These are phyloP conservation scores for Basipetospora chlamydospora DNA, from an alignment of 2,329 filamentous ascomycete species.

Conservation along the genomic window DNA sequence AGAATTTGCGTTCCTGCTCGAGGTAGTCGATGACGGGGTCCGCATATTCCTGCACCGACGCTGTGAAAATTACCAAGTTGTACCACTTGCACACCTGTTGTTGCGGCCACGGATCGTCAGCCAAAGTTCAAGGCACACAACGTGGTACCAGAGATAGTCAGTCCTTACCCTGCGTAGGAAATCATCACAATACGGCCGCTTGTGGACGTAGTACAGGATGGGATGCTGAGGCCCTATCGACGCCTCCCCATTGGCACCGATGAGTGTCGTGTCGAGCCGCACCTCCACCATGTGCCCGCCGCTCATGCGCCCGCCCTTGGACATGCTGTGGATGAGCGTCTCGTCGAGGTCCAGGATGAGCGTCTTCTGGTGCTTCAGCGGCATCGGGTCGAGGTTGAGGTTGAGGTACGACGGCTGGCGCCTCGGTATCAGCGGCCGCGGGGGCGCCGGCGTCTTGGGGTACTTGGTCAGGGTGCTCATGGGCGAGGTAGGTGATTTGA, in stretches of 20 bases:
- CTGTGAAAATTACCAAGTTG: slow-evolving; percentile 91
- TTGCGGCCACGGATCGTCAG: no score
- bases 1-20: slow-evolving; percentile 92
- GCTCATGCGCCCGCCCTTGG: slow-evolving; percentile 88
- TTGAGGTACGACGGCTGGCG: slow-evolving; percentile 80
- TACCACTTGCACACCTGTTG: slow-evolving; percentile 85
- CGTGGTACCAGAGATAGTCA: neutral
- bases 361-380: slow-evolving; percentile 64
- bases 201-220: slow-evolving; percentile 97
- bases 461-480: slow-evolving; percentile 70
- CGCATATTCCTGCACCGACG: slow-evolving; percentile 94
- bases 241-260: slow-evolving; percentile 51
- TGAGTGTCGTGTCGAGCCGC: slow-evolving; percentile 59
- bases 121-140: neutral
- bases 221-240: slow-evolving; percentile 76
- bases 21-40: slow-evolving; percentile 99
- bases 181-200: slow-evolving; percentile 91
- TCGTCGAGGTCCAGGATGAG: slow-evolving; percentile 92
- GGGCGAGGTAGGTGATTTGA: slow-evolving; percentile 89
- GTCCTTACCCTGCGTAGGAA: slow-evolving; percentile 65
- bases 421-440: slow-evolving; percentile 75
- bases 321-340: slow-evolving; percentile 94
- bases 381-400: slow-evolving; percentile 34
- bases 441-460: slow-evolving; percentile 76
- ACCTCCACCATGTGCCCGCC: slow-evolving; percentile 99